Base-by-base conservation (phyloP, 2,329 filamentous ascomycete genomes). In the Dactylellina drechsleri region DNA sequence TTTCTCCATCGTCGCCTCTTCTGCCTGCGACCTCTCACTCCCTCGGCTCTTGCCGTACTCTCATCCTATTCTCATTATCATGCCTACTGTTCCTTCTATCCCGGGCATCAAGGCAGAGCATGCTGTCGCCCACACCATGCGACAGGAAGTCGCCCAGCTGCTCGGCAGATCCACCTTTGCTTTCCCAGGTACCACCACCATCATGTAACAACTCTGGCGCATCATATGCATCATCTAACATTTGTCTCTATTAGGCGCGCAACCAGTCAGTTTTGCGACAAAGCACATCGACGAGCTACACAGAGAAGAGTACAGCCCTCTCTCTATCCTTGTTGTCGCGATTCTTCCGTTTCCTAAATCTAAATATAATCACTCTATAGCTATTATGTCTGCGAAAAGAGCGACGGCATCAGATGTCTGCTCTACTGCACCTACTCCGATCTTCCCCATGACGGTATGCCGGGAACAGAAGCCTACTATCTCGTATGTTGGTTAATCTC, bases 371-470 rank as follows among this genome's bases (percentile, higher is more conserved):
- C 12, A 16, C 16, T n/a, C 12, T 58, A 2, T 54, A 91, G 89
- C 83, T 99, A 98, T 84, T 99, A 93, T 81, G 91, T 99, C 77
- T 97, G 94, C 85, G 95, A 99, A 83, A 99, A 99, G 84, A 97
- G 94, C 0, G 95, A 99, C 81, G 95, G 95, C 65, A 92, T 98
- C 77, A 89, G 95, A 77, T 97, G 96, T 82, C 87, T 99, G n/a
- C 87, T 99, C 77, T 98, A 96, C 84, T 89, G 95, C 77, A 92
- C 92, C 59, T 82, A 84, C 6, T 90, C 90, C 80, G 84, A 85
- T 23, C 31, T 36, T 36, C 31, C 31, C 6, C 31, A 36, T 8
- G 31, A 36, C 5, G 31, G 31, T 36, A 86, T 89, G 49, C 81
- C 84, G 4, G 84, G 84, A 64, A 78, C 81, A 57, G 92, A 96